Base-by-base conservation (phyloP, 2,329 filamentous ascomycete genomes). In the Orbilia blumenaviensis region DNA sequence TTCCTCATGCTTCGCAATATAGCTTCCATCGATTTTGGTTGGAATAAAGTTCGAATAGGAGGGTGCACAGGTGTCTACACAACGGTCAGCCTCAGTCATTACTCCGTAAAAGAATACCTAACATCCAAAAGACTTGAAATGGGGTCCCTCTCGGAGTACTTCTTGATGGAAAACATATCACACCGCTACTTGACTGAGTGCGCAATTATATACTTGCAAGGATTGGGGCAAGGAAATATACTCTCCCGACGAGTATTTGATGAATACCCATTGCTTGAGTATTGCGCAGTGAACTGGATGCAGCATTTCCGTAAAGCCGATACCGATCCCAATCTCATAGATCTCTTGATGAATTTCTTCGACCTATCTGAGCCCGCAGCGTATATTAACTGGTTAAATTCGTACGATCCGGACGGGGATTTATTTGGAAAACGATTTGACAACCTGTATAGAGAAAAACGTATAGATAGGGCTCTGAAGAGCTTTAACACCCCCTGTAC, bases 61-160 rank as follows among this genome's bases (percentile, higher is more conserved):
- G 21, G 4, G 0, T 6, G 29, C 21, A 1, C 1, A 34, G n/a
- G n/a, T 3, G 9, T 2, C 7, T 73, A 54, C 18, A 66, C 29
- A 5, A 73, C 50, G 2, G 52, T 73, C n/a, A 12, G 58, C 1
- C 42, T 73, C 2, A 73, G 68, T 21, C 68, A 73, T 18, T 73
- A 73, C 23, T 73, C 68, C 2, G 68, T 73, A 7, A 73, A 73
- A 14, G 68, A 73, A 32, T 73, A 73, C 21, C 34, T 73, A 8
- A 60, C 52, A 16, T 66, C 68, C 6, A 25, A 50, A 16, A 52
- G 68, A 9, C 32, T 73, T 6, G 50, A 29, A 27, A 12, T 44
- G 10, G 36, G 34, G 2, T 12, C 61, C 0, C 50, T 73, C 2
- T n/a, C 29, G 0, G 25, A 10, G 1, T 66, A 66, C 21, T 73